Percentiles rank a stretch among this genome's conserved stretches.
These are phyloP conservation scores for Fusarium bactridioides DNA, from an alignment of 2,329 filamentous ascomycete species.

Conservation along the genomic window DNA sequence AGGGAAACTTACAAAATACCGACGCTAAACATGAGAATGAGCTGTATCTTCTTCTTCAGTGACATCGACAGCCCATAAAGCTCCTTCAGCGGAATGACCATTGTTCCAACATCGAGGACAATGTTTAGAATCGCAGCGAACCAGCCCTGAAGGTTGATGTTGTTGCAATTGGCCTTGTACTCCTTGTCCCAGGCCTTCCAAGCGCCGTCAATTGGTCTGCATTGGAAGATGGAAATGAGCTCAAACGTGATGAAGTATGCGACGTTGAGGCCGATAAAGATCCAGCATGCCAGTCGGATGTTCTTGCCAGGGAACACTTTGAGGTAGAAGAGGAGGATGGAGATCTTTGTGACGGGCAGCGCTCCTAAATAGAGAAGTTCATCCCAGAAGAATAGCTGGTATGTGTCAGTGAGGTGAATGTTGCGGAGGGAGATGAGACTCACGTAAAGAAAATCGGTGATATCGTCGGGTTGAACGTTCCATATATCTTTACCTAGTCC, in stretches of 20 bases:
- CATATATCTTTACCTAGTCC: slow-evolving; percentile 10
- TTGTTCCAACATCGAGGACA: slow-evolving; percentile 50
- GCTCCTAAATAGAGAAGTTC: slow-evolving; percentile 4
- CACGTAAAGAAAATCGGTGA: slow-evolving; percentile 15
- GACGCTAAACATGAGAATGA: slow-evolving; percentile 21
- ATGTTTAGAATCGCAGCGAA: slow-evolving; percentile 59
- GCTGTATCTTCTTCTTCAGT: slow-evolving; percentile 11
- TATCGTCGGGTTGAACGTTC: slow-evolving; percentile 2
- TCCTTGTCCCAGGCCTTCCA: slow-evolving; percentile 60
- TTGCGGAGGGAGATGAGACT: rapidly evolving
- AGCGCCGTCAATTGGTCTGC: slow-evolving; percentile 55
- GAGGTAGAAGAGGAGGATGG: slow-evolving; percentile 13
- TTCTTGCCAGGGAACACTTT: slow-evolving; percentile 7
- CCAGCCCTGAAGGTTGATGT: slow-evolving; percentile 57
- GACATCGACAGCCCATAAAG: slow-evolving; percentile 8
- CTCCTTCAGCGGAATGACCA: slow-evolving; percentile 1
- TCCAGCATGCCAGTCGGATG: background rate
- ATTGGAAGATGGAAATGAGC: slow-evolving; percentile 55
- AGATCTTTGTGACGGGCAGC: slow-evolving; percentile 1
- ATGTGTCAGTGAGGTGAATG: rapidly evolving
- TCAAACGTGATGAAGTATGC: slow-evolving; percentile 31
- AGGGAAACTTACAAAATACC: slow-evolving; percentile 1
- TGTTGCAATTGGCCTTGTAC: slow-evolving; percentile 54
- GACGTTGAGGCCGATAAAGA: slow-evolving; percentile 24
- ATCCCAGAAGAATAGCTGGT: slow-evolving; percentile 13